Conservation (phyloP, 768 basidiomycete species). For the Lactifluus echinatus region DNA sequence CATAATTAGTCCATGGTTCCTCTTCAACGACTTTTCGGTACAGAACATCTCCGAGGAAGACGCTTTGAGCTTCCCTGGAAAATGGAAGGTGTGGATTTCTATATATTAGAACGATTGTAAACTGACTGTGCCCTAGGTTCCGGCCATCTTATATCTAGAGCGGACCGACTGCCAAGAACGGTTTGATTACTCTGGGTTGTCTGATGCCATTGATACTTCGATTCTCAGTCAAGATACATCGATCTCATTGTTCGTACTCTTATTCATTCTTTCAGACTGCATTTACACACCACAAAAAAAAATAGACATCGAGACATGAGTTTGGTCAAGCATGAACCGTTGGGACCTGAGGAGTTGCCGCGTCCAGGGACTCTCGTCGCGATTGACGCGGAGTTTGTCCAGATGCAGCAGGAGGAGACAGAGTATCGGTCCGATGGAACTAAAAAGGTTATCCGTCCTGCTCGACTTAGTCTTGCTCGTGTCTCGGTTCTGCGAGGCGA, state of each 20-base stretch:
- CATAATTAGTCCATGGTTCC: conserved; percentile 62
- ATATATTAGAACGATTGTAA: not conserved
- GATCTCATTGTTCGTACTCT: conserved; percentile 59
- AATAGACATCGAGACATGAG: conserved; percentile 64
- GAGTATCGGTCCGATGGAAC: conserved; percentile 94
- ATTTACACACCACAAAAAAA: not conserved
- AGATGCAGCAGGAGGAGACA: conserved; percentile 96
- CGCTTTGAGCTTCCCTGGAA: conserved; percentile 77
- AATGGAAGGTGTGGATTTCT: conserved; percentile 70
- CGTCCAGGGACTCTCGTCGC: conserved; percentile 80
- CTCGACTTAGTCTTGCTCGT: conserved; percentile 84
- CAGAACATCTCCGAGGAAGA: conserved; percentile 77
- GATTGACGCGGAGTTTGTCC: conserved; percentile 97
- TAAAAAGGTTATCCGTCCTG: conserved; percentile 85
- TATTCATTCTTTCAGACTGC: not conserved
- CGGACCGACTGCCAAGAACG: conserved; percentile 49
- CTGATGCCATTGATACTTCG: conserved; percentile 56
- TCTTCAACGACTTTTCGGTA: conserved; percentile 97
- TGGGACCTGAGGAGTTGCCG: conserved; percentile 70
- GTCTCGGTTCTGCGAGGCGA: conserved; percentile 90
- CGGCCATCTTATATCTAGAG: conserved; percentile 86
- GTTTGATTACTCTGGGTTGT: conserved; percentile 59
- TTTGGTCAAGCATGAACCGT: conserved; percentile 68
- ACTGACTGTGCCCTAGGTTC: conserved; percentile 41
- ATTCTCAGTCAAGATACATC: conserved; percentile 84